A percentile compares a stretch with the other conserved stretches of the same genome.
phyloP scores from a whole-genome alignment of 257 asterid genomes.

The Ajuga chamaepitys region DNA sequence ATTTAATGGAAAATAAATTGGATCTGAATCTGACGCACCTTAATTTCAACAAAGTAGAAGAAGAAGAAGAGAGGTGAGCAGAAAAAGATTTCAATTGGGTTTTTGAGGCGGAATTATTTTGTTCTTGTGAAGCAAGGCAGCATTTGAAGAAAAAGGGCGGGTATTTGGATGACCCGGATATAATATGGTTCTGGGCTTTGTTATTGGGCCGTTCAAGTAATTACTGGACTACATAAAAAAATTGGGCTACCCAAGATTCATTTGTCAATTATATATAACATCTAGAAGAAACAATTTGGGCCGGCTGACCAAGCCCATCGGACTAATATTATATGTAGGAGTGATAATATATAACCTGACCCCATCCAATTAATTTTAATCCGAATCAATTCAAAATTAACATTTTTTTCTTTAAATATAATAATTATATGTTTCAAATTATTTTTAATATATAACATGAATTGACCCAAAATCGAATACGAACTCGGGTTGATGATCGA shows the following conservation, averaged over 20 bases:
- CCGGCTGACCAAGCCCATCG: too few relatives aligned
- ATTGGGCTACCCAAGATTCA: background rate
- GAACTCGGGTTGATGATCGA: too few relatives aligned
- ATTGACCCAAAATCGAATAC: too few relatives aligned
- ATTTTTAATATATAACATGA: too few relatives aligned
- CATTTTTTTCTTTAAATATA: too few relatives aligned
- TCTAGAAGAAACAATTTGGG: too few relatives aligned
- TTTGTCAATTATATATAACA: too few relatives aligned
- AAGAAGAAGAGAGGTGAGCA: background rate
- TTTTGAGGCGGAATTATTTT: conserved; percentile 8
- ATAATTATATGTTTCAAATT: too few relatives aligned
- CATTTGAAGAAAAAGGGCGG: background rate
- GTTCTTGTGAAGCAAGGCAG: conserved; percentile 37
- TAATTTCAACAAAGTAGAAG: conserved; percentile 3
- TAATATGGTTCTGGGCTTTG: background rate
- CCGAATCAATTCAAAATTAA: too few relatives aligned
- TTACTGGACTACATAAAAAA: background rate
- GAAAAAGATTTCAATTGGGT: background rate
- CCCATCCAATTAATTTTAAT: too few relatives aligned
- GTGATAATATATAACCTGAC: too few relatives aligned
- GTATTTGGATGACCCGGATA: conserved; percentile 21
- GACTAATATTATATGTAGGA: too few relatives aligned
- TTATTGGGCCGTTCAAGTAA: background rate
- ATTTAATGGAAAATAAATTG: background rate
- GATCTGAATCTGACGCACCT: conserved; percentile 27